These are phyloP conservation scores for Lactuca sativa DNA, from an alignment of 129 eudicot genomes.

Conservation along the genomic window DNA sequence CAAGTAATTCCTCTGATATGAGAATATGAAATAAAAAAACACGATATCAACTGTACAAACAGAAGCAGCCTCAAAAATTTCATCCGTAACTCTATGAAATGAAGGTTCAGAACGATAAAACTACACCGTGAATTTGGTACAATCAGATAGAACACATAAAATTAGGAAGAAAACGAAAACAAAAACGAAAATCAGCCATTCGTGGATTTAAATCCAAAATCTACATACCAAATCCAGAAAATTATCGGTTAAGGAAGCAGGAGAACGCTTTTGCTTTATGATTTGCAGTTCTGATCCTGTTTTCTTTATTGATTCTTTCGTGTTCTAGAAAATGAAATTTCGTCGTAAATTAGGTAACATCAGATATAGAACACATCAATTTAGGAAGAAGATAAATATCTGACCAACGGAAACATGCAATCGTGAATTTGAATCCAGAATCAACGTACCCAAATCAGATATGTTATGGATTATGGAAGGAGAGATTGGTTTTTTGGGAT, in stretches of 20 bases:
- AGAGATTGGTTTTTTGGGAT: conserved; percentile 10
- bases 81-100: not conserved
- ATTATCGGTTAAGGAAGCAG: conserved; percentile 7
- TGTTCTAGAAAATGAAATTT: not conserved
- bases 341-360: conserved; percentile 10
- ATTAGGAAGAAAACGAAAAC: conserved; percentile 3
- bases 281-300: conserved; percentile 24
- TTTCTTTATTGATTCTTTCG: not conserved
- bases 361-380: conserved; percentile 1
- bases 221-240: conserved; percentile 25
- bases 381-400: conserved; percentile 9
- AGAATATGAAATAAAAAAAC: not conserved
- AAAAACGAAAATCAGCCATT: not conserved
- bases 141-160: conserved; percentile 12
- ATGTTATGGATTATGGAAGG: conserved; percentile 15
- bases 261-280: conserved; percentile 14
- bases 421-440: not conserved
- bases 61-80: not conserved
- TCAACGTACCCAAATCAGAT: conserved; percentile 27
- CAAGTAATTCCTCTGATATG: not conserved
- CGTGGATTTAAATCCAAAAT: not conserved
- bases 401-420: conserved; percentile 14
- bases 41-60: conserved; percentile 1
- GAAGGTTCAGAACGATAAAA: not conserved
- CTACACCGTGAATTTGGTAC: not conserved